Percentiles rank a stretch among this genome's conserved stretches.
These are phyloP conservation scores for Ascochyta rabiei DNA, from an alignment of 2,329 filamentous ascomycete genomes.

Conservation along the genomic window DNA sequence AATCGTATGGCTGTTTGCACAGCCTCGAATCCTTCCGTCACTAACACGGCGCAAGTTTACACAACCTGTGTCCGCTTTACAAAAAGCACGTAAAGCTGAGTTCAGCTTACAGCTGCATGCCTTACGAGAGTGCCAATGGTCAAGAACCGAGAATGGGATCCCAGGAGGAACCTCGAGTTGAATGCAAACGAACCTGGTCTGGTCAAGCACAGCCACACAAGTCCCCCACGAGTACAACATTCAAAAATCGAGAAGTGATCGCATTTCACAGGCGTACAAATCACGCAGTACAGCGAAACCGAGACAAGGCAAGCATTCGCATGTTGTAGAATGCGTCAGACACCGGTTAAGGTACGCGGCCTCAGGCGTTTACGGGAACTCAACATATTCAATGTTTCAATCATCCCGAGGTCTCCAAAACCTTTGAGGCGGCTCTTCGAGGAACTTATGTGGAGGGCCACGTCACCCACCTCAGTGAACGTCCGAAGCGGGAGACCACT, in stretches of 20 bases:
- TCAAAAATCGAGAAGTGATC: not conserved
- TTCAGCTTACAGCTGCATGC: not conserved
- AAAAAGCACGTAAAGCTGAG: not conserved
- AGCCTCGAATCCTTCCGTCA: constrained; percentile 10
- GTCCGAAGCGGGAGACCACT: not conserved
- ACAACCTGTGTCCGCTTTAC: not conserved
- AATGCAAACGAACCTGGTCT: not conserved
- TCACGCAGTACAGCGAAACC: not conserved
- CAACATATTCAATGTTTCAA: not conserved
- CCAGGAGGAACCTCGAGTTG: not conserved
- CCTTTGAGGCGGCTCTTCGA: not conserved
- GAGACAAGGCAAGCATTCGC: not conserved
- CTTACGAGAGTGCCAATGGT: too few relatives aligned
- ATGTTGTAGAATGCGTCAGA: not conserved
- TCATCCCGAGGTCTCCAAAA: not conserved
- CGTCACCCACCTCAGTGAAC: not conserved
- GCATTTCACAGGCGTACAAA: not conserved
- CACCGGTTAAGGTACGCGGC: not conserved
- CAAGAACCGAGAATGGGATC: not conserved
- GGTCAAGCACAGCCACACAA: constrained; percentile 2
- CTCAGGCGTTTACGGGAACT: not conserved
- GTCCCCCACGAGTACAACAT: not conserved
- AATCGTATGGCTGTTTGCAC: constrained; percentile 1
- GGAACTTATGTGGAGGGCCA: not conserved
- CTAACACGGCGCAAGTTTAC: not conserved